Conservation (phyloP, 164 flowering plant species). For the Piper betle region DNA sequence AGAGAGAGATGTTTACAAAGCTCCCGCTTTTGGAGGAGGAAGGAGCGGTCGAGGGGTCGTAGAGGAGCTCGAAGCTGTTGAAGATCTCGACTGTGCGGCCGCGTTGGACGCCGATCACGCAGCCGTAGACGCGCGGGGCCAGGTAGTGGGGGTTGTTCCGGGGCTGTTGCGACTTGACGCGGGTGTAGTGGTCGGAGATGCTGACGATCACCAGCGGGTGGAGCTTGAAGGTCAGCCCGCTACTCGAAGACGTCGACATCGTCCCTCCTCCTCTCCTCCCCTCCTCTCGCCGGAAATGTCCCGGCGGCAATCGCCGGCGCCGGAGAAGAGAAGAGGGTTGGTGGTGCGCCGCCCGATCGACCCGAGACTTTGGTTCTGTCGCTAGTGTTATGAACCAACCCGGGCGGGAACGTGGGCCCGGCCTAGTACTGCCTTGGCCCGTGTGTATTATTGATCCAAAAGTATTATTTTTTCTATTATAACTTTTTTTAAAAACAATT, state of each 20-base stretch:
- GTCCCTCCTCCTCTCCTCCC: not conserved
- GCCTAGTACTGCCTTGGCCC: too few species aligned
- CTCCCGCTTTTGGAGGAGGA: slow-evolving; percentile 87
- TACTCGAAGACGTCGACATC: slow-evolving; percentile 8
- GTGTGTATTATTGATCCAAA: too few species aligned
- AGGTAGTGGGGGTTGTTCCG: slow-evolving; percentile 9
- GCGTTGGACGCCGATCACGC: slow-evolving; percentile 82
- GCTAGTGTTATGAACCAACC: too few species aligned
- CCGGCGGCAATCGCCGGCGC: too few species aligned
- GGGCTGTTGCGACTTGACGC: slow-evolving; percentile 61
- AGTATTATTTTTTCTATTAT: too few species aligned
- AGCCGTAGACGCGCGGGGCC: slow-evolving; percentile 64
- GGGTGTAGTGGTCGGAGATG: slow-evolving; percentile 92
- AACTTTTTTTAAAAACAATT: too few species aligned
- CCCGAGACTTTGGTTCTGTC: too few species aligned
- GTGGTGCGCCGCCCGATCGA: too few species aligned
- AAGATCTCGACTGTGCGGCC: slow-evolving; percentile 97
- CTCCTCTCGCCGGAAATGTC: not conserved
- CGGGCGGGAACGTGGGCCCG: too few species aligned
- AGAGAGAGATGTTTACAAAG: slow-evolving; percentile 39
- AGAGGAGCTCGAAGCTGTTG: slow-evolving; percentile 96
- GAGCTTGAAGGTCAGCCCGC: slow-evolving; percentile 92
- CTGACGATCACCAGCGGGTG: slow-evolving; percentile 89
- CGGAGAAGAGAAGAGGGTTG: too few species aligned
- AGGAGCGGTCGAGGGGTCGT: slow-evolving; percentile 76